Conservation (phyloP, 2,329 filamentous ascomycete genomes). For the Myriosclerotinia duriaeana region DNA sequence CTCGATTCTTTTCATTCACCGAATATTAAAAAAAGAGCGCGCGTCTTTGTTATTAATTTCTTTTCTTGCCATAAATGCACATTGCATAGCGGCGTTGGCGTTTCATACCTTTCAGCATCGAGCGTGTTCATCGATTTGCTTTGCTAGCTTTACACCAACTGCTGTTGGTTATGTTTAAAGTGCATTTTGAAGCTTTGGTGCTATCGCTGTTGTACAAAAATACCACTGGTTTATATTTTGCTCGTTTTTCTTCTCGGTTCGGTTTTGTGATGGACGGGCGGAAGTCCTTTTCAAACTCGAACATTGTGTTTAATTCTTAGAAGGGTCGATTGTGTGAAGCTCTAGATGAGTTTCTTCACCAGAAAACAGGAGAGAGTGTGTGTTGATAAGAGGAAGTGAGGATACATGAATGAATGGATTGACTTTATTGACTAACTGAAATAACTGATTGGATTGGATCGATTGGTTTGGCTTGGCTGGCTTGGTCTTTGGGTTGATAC, state of each 20-base stretch:
- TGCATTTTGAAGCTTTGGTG: conserved; percentile 17
- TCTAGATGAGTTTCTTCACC: conserved; percentile 12
- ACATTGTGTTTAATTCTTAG: conserved; percentile 12
- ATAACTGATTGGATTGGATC: conserved; percentile 22
- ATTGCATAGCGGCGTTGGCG: conserved; percentile 27
- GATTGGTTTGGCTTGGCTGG: conserved; percentile 23
- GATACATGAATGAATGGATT: conserved; percentile 22
- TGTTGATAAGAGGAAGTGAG: not conserved
- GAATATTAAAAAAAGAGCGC: conserved; percentile 18
- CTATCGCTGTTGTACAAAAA: conserved; percentile 21
- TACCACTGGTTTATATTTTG: conserved; percentile 17
- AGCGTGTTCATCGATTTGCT: conserved; percentile 10
- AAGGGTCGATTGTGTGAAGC: not conserved
- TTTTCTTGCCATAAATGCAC: conserved; percentile 17
- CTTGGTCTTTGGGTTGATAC: conserved; percentile 15
- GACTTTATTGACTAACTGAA: conserved; percentile 24
- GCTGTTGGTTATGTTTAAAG: conserved; percentile 7
- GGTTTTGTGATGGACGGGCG: conserved; percentile 2
- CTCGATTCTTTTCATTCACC: conserved; percentile 20
- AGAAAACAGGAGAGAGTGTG: not conserved
- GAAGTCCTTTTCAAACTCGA: not conserved
- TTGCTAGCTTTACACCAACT: conserved; percentile 6
- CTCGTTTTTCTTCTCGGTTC: conserved; percentile 6
- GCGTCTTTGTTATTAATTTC: conserved; percentile 20
- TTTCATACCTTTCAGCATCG: conserved; percentile 17